phyloP scores from a whole-genome alignment of 208 protist genomes.

The Wallacemonas collosoma region DNA sequence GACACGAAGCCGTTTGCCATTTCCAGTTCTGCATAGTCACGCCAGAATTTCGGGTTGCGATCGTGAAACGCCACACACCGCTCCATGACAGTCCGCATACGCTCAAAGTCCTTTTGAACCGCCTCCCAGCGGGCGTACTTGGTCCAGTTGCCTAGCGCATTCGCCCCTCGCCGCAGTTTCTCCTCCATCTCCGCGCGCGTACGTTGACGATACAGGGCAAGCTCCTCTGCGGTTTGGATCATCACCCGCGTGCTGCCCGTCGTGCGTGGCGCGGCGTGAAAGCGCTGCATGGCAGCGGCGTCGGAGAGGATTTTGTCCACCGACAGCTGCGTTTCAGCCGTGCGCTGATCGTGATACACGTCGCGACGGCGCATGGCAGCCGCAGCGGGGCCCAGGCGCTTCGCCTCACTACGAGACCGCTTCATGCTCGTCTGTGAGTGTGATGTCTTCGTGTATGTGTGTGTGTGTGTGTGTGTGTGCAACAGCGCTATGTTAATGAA shows the following conservation, averaged over 20 bases:
- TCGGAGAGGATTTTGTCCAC: constrained; percentile 97
- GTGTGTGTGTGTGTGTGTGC: neutral
- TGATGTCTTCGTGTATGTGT: neutral
- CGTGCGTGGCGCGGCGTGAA: constrained; percentile 49
- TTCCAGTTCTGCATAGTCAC: constrained; percentile 99
- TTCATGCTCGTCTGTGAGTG: constrained; percentile 43
- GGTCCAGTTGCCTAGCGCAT: constrained; percentile 87
- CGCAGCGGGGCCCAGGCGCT: constrained; percentile 69
- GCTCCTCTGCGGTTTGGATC: constrained; percentile 95
- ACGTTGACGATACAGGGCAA: constrained; percentile 93
- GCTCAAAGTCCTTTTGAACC: constrained; percentile 93
- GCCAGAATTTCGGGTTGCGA: constrained; percentile 89
- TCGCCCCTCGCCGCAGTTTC: constrained; percentile 79
- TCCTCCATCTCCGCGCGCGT: constrained; percentile 97
- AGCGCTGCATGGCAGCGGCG: constrained; percentile 94
- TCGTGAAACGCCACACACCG: constrained; percentile 92
- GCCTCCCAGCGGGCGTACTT: constrained; percentile 99
- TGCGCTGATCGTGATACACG: constrained; percentile 76
- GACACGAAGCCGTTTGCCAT: constrained; percentile 96
- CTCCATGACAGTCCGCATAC: constrained; percentile 97
- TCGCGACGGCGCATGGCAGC: constrained; percentile 62
- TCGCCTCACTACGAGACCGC: constrained; percentile 39
- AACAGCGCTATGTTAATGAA: neutral
- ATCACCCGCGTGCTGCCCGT: constrained; percentile 84
- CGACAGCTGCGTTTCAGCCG: constrained; percentile 93